Evolutionary conservation across 352 stramenopile genomes (phyloP), one percentile per base, ranked within the genome.

Genomic region (Phytophthora foliorum): DNA sequence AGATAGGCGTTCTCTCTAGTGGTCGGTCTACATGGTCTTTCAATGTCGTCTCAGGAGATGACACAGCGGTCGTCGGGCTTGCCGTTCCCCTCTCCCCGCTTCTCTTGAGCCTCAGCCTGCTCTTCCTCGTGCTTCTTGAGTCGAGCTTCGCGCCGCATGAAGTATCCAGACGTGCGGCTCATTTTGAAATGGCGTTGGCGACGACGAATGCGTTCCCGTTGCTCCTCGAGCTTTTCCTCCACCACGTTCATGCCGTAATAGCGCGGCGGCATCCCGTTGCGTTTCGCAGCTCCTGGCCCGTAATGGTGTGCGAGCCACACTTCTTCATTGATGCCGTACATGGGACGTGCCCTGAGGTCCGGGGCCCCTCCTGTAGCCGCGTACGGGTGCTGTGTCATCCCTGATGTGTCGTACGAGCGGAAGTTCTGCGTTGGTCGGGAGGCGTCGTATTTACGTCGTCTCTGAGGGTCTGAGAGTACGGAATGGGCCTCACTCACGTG

Each of bases 251-350:
- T 88, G 53, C 88, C 88, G 49, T 95, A 95, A 53, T 80, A 82
- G 6, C 79, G 81, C 21, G 77, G 65, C 6, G 81, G 77, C 57
- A 86, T 82, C n/a, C 68, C 73, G 17, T 73, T 66, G n/a, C 83
- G 80, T n/a, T 71, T 57, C 25, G 75, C 63, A 14, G 82, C 76
- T 42, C 83, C 77, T 2, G 75, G 74, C 10, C 89, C 89, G 52
- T 96, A 96, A 54, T 96, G 89, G 45, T 96, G 85, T 22, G 85
- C 85, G 14, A 94, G 80, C 89, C 89, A 96, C 24, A 94, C 78
- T 17, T 94, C 84, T 64, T 96, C 87, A 46, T 96, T 77, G 46
- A 96, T 90, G 19, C 89, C 89, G 56, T 94, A 92, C 49, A 92
- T 44, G 3, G 72, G 74, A 38, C 73, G 57, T 27, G 77, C 66